Base-by-base conservation (phyloP, 2,329 filamentous ascomycete genomes). In the Exophiala lecanii-corni region DNA sequence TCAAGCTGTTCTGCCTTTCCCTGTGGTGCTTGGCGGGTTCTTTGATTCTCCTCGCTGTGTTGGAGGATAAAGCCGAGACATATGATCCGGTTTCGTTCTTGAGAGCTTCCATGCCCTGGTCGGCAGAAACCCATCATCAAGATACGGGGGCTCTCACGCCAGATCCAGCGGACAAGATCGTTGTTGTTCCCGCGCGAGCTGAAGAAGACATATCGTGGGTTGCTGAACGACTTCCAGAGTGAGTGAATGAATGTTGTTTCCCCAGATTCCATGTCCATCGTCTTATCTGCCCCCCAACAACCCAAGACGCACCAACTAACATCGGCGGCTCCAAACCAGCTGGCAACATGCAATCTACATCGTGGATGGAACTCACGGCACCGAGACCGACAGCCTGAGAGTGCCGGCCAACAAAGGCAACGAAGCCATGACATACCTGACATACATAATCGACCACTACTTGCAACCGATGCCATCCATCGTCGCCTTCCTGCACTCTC, bases 361-460 rank as follows among this genome's bases (percentile, higher is more conserved):
- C 15, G 43, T 53, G 39, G 41, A 50, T 32, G 33, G 41, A 10
- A 23, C 37, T 2, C 15, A 16, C 7, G 28, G 45, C 5, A 21
- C 23, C 13, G 36, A 9, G 5, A 17, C 46, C 12, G 30, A 47
- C 30, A 38, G 38, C 59, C 58, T 44, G 65, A 66, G 41, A 67
- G 70, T 52, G 59, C 62, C 30, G 53, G 59, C 34, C 51, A 67
- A 71, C 55, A 72, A 71, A 56, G 68, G 67, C 45, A 63, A 64
- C 40, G 70, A 73, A 54, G 62, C 68, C 3, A 70, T 67, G 57
- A 66, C 67, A 32, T 72, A 72, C 45, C 57, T 72, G 2, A 70
- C 67, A 25, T 72, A 69, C 53, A 57, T 73, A 10, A 65, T 71
- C 40, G 66, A 72, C 34, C 49, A 70, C 51, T 72, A 72, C 55